A percentile compares a stretch with the other conserved stretches of the same genome.
Conservation (phyloP, 306 rosid genomes). For the Benincasa hispida region DNA sequence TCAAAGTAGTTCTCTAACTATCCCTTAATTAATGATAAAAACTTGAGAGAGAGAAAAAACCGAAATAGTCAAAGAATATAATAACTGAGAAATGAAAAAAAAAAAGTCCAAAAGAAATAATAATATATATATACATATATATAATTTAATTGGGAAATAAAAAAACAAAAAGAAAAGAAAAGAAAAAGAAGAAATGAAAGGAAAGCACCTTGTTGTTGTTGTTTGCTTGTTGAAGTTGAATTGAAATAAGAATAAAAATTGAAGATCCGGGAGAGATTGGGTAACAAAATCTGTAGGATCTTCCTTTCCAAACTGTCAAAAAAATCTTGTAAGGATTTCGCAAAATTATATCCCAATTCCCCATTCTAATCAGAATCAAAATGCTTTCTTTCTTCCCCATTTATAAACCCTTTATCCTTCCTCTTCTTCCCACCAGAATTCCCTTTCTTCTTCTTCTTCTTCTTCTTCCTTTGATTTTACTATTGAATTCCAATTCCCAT, state of each 20-base stretch:
- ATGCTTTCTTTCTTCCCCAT: slow-evolving; percentile 8
- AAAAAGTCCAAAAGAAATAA: background rate
- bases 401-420: slow-evolving; percentile 25
- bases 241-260: too few species aligned
- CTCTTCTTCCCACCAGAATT: background rate
- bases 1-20: too few species aligned
- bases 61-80: background rate
- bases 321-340: slow-evolving; percentile 36
- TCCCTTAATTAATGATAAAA: too few species aligned
- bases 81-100: background rate
- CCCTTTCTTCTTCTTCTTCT: background rate
- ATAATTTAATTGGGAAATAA: too few species aligned
- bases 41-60: too few species aligned
- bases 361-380: background rate
- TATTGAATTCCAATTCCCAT: slow-evolving; percentile 18
- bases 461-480: background rate
- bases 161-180: background rate
- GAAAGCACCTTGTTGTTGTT: slow-evolving; percentile 30
- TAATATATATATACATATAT: too few species aligned
- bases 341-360: slow-evolving; percentile 2
- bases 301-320: slow-evolving; percentile 76
- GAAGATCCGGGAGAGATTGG: slow-evolving; percentile 30
- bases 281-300: slow-evolving; percentile 64
- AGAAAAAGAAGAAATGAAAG: background rate
- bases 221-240: slow-evolving; percentile 28